Percentiles rank a stretch among this genome's conserved stretches.
phyloP scores from a whole-genome alignment of 2,329 filamentous ascomycete genomes.

The Hymenoscyphus repandus region DNA sequence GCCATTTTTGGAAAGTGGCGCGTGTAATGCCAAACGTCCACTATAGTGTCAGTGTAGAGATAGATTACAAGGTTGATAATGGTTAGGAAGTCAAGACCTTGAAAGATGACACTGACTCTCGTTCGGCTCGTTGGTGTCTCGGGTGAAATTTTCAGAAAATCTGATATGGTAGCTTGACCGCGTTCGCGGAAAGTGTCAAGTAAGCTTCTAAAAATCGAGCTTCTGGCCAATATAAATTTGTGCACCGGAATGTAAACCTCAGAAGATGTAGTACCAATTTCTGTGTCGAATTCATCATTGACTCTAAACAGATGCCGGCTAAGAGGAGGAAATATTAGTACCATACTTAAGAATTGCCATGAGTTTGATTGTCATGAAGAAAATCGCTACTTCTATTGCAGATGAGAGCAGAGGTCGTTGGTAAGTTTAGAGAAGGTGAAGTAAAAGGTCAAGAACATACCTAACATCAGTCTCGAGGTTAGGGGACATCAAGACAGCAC shows the following conservation, averaged over 20 bases:
- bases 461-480: constrained; percentile 60
- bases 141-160: constrained; percentile 54
- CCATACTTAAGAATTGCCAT: not conserved
- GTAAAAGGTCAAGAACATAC: not conserved
- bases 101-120: constrained; percentile 56
- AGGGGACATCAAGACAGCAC: constrained; percentile 54
- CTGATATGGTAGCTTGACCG: constrained; percentile 51
- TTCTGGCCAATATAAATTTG: constrained; percentile 73
- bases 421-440: too few relatives aligned
- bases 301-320: constrained; percentile 41
- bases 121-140: constrained; percentile 32
- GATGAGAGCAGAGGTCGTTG: too few relatives aligned
- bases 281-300: constrained; percentile 33
- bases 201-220: constrained; percentile 58
- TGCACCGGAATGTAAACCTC: constrained; percentile 75
- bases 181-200: constrained; percentile 52
- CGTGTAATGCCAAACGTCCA: constrained; percentile 84
- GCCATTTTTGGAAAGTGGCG: constrained; percentile 56
- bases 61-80: constrained; percentile 76
- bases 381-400: not conserved
- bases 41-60: constrained; percentile 70
- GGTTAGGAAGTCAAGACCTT: constrained; percentile 69
- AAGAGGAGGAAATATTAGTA: not conserved
- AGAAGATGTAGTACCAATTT: constrained; percentile 56
- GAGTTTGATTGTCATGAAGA: not conserved